phyloP scores from a whole-genome alignment of 306 rosid genomes.

The Sechiopsis laciniata region DNA sequence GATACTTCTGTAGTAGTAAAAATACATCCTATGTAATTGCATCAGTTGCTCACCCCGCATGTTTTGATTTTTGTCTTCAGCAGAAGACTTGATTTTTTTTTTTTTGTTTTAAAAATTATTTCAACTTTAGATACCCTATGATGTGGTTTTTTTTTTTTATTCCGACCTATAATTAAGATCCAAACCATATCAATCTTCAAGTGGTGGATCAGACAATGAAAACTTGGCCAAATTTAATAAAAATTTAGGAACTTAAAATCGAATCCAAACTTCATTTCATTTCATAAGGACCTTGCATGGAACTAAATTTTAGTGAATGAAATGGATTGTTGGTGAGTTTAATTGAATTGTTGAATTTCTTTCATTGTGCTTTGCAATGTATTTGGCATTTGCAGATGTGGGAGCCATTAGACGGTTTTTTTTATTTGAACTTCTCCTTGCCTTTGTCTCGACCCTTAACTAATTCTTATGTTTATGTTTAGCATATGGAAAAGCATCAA shows the following conservation, averaged over 20 bases:
- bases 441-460: conserved; percentile 57
- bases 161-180: neutral
- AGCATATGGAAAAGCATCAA: neutral
- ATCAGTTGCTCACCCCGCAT: neutral
- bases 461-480: neutral
- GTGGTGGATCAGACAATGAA: neutral
- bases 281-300: neutral
- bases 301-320: neutral
- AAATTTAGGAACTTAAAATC: neutral
- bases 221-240: neutral
- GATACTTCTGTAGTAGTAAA: neutral
- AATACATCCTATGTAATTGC: neutral
- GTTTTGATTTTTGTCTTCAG: neutral
- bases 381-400: neutral
- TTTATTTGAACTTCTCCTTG: conserved; percentile 45
- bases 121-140: no score
- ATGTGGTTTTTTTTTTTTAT: no score
- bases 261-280: neutral
- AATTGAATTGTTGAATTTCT: neutral
- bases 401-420: conserved; percentile 32
- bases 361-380: conserved; percentile 16
- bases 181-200: neutral
- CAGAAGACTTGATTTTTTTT: neutral
- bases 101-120: no score
- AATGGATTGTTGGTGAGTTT: neutral